Conservation (phyloP, 768 basidiomycete species). For the Agrocybe chaxingu region DNA sequence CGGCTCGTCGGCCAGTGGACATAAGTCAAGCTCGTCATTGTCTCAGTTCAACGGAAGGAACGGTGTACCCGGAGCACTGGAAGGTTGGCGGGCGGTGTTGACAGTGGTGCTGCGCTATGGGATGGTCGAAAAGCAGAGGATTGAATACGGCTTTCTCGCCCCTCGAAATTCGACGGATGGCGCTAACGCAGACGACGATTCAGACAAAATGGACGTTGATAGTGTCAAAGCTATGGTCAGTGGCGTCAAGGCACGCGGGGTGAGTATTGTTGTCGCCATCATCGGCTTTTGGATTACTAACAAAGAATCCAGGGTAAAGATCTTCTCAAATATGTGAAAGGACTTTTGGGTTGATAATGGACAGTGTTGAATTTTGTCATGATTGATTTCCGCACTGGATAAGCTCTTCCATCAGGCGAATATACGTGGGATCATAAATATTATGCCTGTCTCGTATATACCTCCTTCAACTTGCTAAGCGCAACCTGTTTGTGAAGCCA, state of each 20-base stretch:
- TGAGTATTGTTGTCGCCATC: slow-evolving; percentile 32
- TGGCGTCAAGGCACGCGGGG: slow-evolving; percentile 72
- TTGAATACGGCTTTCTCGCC: slow-evolving; percentile 27
- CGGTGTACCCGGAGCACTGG: slow-evolving; percentile 33
- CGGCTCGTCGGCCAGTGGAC: slow-evolving; percentile 13
- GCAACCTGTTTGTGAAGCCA: slow-evolving; percentile 25
- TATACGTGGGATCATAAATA: too few species aligned
- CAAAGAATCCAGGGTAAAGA: slow-evolving; percentile 54
- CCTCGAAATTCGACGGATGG: slow-evolving; percentile 10
- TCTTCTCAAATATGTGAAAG: slow-evolving; percentile 68
- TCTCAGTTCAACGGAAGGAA: slow-evolving; percentile 26
- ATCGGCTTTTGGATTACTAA: background rate
- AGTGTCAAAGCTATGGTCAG: slow-evolving; percentile 73
- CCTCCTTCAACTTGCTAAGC: slow-evolving; percentile 34
- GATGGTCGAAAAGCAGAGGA: slow-evolving; percentile 51
- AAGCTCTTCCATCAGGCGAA: background rate
- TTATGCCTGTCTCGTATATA: slow-evolving; percentile 26
- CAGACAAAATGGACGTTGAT: slow-evolving; percentile 38
- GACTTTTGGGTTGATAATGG: slow-evolving; percentile 48
- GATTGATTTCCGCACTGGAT: background rate
- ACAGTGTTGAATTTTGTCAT: background rate
- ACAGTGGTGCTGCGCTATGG: slow-evolving; percentile 66
- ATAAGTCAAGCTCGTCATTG: slow-evolving; percentile 25
- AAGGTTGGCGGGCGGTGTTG: slow-evolving; percentile 83
- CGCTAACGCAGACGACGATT: slow-evolving; percentile 7